Evolutionary conservation across 1,284 basidiomycete species (phyloP).

Genomic region (Microbotryum violaceum): DNA sequence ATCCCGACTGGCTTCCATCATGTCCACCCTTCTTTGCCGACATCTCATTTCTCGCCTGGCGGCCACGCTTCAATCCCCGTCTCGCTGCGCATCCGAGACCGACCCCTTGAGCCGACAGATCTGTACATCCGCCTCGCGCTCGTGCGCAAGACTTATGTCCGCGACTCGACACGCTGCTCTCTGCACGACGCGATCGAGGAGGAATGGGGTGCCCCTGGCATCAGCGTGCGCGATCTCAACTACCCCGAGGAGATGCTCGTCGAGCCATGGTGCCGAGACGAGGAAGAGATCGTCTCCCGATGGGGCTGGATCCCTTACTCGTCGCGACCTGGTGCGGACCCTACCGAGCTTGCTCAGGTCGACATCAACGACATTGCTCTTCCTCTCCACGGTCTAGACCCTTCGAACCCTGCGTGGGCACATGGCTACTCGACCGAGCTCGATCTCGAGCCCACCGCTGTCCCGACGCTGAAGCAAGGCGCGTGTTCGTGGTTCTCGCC

Average conservation of each 20-base stretch:
- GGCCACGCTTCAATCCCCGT: constrained; percentile 35
- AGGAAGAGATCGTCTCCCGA: constrained; percentile 42
- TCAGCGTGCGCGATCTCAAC: constrained; percentile 22
- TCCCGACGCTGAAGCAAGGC: constrained; percentile 34
- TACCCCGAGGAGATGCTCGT: constrained; percentile 35
- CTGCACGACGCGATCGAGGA: constrained; percentile 28
- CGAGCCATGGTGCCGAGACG: constrained; percentile 37
- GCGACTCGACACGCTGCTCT: constrained; percentile 31
- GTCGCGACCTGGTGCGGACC: constrained; percentile 34
- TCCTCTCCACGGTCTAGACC: constrained; percentile 30
- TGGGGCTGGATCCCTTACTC: constrained; percentile 41
- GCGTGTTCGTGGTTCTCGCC: constrained; percentile 39
- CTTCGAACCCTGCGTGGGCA: constrained; percentile 22
- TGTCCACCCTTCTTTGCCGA: constrained; percentile 36
- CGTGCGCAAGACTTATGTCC: constrained; percentile 37
- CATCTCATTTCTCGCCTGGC: constrained; percentile 36
- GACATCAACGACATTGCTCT: constrained; percentile 37
- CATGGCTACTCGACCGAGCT: constrained; percentile 38
- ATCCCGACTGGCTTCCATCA: constrained; percentile 35
- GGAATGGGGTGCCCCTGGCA: constrained; percentile 27
- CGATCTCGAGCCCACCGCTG: constrained; percentile 35
- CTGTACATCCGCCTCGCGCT: constrained; percentile 38
- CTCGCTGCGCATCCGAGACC: constrained; percentile 36
- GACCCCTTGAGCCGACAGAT: constrained; percentile 37
- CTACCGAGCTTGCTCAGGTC: constrained; percentile 34